These are phyloP conservation scores for Podila horticola DNA, from an alignment of 192 early-diverging fungal species.

Conservation along the genomic window DNA sequence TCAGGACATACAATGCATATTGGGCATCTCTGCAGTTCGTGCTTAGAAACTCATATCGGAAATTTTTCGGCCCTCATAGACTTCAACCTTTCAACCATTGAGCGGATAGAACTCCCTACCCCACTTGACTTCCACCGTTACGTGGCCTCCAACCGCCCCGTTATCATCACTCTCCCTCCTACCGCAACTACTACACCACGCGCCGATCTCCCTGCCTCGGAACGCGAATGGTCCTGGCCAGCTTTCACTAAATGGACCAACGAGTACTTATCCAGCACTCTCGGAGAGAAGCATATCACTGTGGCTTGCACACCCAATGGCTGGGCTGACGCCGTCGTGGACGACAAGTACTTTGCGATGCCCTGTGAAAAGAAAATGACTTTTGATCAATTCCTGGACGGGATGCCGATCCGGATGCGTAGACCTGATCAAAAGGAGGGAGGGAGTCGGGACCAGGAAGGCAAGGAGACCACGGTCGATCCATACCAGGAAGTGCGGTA, in stretches of 20 bases:
- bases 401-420: slow-evolving; percentile 37
- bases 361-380: slow-evolving; percentile 61
- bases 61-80: slow-evolving; percentile 6
- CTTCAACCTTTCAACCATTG: slow-evolving; percentile 39
- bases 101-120: slow-evolving; percentile 50
- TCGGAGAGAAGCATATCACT: slow-evolving; percentile 50
- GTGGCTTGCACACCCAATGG: slow-evolving; percentile 56
- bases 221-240: slow-evolving; percentile 50
- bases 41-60: no score
- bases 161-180: slow-evolving; percentile 49
- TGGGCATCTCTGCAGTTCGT: neutral
- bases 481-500: slow-evolving; percentile 53
- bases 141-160: slow-evolving; percentile 57
- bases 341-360: slow-evolving; percentile 60
- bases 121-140: slow-evolving; percentile 54
- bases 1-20: slow-evolving; percentile 2
- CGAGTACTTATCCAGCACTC: slow-evolving; percentile 45
- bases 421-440: neutral
- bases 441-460: neutral
- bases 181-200: slow-evolving; percentile 21
- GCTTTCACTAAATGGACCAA: slow-evolving; percentile 61
- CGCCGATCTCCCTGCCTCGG: slow-evolving; percentile 1
- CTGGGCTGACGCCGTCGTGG: slow-evolving; percentile 59
- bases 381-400: slow-evolving; percentile 53
- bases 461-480: neutral